Conservation (phyloP, 1,139 yeast genomes). For the Saccharomyces hybrid region DNA sequence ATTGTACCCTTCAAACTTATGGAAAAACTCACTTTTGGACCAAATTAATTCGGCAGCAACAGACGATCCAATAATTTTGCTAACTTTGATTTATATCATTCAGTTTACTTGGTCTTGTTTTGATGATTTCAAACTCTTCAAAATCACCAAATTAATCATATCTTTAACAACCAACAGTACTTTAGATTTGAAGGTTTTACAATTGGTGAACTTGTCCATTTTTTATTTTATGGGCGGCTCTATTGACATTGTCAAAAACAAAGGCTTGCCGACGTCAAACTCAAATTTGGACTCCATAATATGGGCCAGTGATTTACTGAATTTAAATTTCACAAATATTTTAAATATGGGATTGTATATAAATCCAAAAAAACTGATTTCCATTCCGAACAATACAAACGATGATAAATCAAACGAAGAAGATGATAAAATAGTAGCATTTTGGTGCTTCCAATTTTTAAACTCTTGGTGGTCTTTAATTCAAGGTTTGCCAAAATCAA, state of each 20-base stretch:
- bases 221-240: conserved; percentile 25
- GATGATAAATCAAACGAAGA: conserved; percentile 3
- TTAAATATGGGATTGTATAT: conserved; percentile 22
- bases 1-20: conserved; percentile 17
- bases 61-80: conserved; percentile 12
- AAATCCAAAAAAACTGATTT: conserved; percentile 20
- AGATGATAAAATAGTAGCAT: conserved; percentile 13
- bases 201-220: conserved; percentile 18
- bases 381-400: conserved; percentile 4
- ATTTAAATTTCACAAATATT: conserved; percentile 16
- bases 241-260: not conserved
- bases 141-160: conserved; percentile 21
- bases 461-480: conserved; percentile 27
- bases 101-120: conserved; percentile 28
- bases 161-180: conserved; percentile 11
- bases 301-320: conserved; percentile 19
- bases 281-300: conserved; percentile 5
- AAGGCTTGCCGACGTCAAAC: not conserved
- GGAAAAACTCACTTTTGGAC: conserved; percentile 10
- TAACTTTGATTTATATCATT: conserved; percentile 20
- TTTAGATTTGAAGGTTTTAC: conserved; percentile 12
- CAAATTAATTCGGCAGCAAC: conserved; percentile 2
- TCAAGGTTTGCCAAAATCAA: conserved; percentile 26
- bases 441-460: conserved; percentile 28
- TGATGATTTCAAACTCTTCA: conserved; percentile 22